Percentiles rank a stretch among this genome's conserved stretches.
Evolutionary conservation across 2,329 filamentous ascomycete species (phyloP).

Genomic region (Fusarium denticulatum): DNA sequence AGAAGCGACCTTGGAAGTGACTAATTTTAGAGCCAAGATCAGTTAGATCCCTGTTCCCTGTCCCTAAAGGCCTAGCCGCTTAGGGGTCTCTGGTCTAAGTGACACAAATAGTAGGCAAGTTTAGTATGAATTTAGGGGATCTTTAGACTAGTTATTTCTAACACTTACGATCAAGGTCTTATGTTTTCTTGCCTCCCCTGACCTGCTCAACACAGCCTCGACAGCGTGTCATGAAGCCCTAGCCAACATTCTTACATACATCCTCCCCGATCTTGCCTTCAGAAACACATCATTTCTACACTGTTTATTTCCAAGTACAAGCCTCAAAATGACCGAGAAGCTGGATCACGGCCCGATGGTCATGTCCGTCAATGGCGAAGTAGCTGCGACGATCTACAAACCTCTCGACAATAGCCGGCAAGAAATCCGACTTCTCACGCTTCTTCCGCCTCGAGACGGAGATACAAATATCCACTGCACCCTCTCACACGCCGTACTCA

Average conservation of each 20-base stretch:
- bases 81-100: background rate
- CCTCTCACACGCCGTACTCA: background rate
- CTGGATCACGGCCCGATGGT: rapidly evolving
- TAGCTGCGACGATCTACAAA: background rate
- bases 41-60: background rate
- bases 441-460: background rate
- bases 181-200: background rate
- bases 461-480: background rate
- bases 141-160: background rate
- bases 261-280: background rate
- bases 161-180: background rate
- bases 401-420: background rate
- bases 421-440: constrained; percentile 13
- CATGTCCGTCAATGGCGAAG: background rate
- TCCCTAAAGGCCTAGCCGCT: background rate
- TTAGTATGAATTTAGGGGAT: background rate
- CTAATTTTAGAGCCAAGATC: background rate
- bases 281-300: too few relatives aligned
- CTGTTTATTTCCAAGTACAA: too few relatives aligned
- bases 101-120: background rate
- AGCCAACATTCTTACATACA: background rate
- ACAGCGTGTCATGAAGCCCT: background rate
- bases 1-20: background rate
- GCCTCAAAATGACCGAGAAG: background rate
- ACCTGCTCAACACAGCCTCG: background rate